Evolutionary conservation across 2,329 filamentous ascomycete species (phyloP).

Genomic region (Cladosporium sp.): DNA sequence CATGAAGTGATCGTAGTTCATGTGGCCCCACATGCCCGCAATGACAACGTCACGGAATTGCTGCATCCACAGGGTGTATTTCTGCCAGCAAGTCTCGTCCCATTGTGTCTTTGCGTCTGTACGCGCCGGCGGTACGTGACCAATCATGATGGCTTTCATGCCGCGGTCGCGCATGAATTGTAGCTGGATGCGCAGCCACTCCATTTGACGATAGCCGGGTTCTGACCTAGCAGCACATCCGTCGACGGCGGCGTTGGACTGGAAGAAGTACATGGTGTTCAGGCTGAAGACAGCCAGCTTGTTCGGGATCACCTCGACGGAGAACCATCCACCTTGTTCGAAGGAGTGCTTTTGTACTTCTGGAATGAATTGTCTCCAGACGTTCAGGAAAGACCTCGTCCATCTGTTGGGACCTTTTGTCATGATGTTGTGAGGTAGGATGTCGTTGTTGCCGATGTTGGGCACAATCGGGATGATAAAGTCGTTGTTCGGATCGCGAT

Average conservation of each 20-base stretch:
- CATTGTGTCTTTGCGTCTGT: constrained; percentile 83
- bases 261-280: constrained; percentile 89
- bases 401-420: constrained; percentile 81
- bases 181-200: constrained; percentile 91
- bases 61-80: constrained; percentile 86
- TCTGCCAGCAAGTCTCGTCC: constrained; percentile 98
- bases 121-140: constrained; percentile 89
- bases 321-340: constrained; percentile 91
- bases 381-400: constrained; percentile 72
- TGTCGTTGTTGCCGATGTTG: constrained; percentile 95
- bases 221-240: constrained; percentile 78
- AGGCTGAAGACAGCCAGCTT: constrained; percentile 87
- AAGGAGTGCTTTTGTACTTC: constrained; percentile 91
- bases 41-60: constrained; percentile 91
- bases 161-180: constrained; percentile 77
- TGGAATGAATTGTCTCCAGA: constrained; percentile 88
- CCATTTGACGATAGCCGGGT: constrained; percentile 91
- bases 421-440: constrained; percentile 95
- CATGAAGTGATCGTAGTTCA: constrained; percentile 98
- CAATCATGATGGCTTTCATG: constrained; percentile 93
- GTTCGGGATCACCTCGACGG: constrained; percentile 84
- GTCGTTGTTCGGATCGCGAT: constrained; percentile 55
- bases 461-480: constrained; percentile 80
- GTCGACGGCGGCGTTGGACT: constrained; percentile 89
- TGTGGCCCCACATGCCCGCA: constrained; percentile 81